Evolutionary conservation across 768 basidiomycete genomes (phyloP), one percentile per base, ranked within the genome.

Genomic region (Cystofilobasidium bisporidii): DNA sequence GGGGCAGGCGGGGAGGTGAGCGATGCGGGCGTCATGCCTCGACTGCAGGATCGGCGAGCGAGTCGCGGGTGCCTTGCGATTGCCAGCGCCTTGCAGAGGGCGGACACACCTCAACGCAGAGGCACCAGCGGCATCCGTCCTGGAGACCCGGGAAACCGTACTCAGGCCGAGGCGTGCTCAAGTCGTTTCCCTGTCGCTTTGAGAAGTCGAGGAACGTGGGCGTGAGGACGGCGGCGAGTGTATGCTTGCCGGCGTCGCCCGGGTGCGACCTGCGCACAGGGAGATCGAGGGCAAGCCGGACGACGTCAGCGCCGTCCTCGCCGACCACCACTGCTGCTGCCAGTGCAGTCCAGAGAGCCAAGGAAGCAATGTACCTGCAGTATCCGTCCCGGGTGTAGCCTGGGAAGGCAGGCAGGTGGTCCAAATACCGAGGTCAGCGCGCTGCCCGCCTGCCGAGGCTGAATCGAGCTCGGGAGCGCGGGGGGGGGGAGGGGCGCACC

Each of bases 101-200:
- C 3, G 12, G 17, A 43, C 60, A 14, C 22, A 61, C 60, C 60
- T 58, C 55, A 2, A 63, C 67, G 26, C 67, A 68, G 14, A 68
- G 32, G 38, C 67, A 68, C 67, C 67, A 68, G 38, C 56, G 28
- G 32, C 67, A 68, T 22, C 67, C 60, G 10, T 30, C 41, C 32
- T 58, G n/a, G 26, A 68, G 38, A 2, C 67, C 67, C 0, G 61
- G 38, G 22, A 68, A 68, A 1, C 67, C 67, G 47, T 56, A 64
- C 40, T 56, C 63, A 1, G 61, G 61, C 26, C 61, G 38, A 18
- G 67, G 67, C 17, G 67, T 68, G 26, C 24, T 28, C 32, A 68
- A 56, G 40, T 68, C 67, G 32, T 68, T 68, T 1, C 67, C 67
- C 12, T 9, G n/a, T 1, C 32, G n/a, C 36, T 68, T 68, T 55